A percentile compares a stretch with the other conserved stretches of the same genome.
Conservation (phyloP, 495 filamentous ascomycete species). For the Astrothelium macrocarpum region DNA sequence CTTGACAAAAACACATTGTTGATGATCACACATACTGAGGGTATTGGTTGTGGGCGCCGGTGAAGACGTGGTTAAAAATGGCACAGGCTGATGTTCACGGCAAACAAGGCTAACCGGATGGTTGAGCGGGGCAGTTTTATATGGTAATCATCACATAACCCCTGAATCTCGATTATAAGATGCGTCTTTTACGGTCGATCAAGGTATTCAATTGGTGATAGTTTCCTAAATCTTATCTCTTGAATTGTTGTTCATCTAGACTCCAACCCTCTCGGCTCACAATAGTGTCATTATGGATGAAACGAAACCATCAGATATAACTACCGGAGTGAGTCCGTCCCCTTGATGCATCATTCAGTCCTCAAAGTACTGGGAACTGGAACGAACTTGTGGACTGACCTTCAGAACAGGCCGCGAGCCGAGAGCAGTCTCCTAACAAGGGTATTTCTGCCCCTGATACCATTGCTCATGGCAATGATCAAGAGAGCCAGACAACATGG, state of each 20-base stretch:
- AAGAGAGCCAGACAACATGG: slow-evolving; percentile 30
- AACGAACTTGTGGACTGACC: too few relatives aligned
- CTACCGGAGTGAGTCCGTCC: not conserved
- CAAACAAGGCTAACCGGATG: not conserved
- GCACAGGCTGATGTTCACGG: too few relatives aligned
- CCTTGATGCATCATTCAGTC: not conserved
- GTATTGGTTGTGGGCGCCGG: too few relatives aligned
- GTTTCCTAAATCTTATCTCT: too few relatives aligned
- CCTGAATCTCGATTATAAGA: too few relatives aligned
- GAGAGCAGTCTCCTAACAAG: slow-evolving; percentile 29
- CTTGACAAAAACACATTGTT: too few relatives aligned
- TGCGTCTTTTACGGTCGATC: too few relatives aligned
- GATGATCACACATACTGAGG: too few relatives aligned
- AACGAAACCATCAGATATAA: slow-evolving; percentile 6
- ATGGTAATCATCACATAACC: not conserved
- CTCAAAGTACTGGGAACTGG: not conserved
- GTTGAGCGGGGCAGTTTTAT: not conserved
- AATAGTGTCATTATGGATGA: slow-evolving; percentile 1
- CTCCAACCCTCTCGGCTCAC: too few relatives aligned
- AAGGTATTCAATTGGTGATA: too few relatives aligned
- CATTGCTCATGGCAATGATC: slow-evolving; percentile 29
- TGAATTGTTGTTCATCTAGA: too few relatives aligned
- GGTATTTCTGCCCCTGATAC: slow-evolving; percentile 35
- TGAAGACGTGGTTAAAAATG: too few relatives aligned
- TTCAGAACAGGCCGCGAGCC: slow-evolving; percentile 6